Percentiles rank a stretch among this genome's conserved stretches.
Conservation (phyloP, 2,329 filamentous ascomycete species). For the Fusarium euwallaceae region DNA sequence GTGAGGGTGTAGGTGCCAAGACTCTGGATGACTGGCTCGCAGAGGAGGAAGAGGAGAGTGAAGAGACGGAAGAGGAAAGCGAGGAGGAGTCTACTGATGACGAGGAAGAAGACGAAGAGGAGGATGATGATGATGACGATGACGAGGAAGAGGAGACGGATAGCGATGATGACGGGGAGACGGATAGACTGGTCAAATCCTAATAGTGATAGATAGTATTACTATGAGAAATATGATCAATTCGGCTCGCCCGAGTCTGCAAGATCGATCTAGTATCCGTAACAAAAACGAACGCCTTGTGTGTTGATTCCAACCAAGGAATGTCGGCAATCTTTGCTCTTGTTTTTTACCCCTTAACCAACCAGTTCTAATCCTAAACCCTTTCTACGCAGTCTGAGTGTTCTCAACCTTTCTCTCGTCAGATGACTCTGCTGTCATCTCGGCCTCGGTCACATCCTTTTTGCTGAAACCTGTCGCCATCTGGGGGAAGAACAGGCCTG, state of each 20-base stretch:
- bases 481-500: constrained; percentile 67
- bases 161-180: constrained; percentile 61
- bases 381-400: constrained; percentile 24
- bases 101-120: constrained; percentile 65
- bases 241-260: constrained; percentile 21
- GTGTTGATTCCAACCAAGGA: constrained; percentile 9
- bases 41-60: constrained; percentile 73
- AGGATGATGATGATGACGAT: constrained; percentile 63
- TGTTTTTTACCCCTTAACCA: not conserved
- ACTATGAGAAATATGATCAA: constrained; percentile 18
- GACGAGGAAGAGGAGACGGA: constrained; percentile 65
- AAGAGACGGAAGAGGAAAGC: constrained; percentile 66
- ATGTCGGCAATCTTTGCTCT: not conserved
- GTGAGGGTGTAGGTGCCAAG: constrained; percentile 74
- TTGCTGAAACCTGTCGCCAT: constrained; percentile 56
- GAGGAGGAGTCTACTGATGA: constrained; percentile 62
- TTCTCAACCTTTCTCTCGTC: constrained; percentile 42
- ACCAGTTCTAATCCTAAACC: not conserved
- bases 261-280: constrained; percentile 21
- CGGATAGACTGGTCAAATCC: constrained; percentile 58
- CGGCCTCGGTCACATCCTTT: constrained; percentile 41
- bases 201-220: constrained; percentile 42
- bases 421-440: constrained; percentile 46
- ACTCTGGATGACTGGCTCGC: constrained; percentile 94
- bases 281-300: constrained; percentile 3